These are phyloP conservation scores for Durusdinium trenchii DNA, from an alignment of 73 alveolate genomes.

Conservation along the genomic window DNA sequence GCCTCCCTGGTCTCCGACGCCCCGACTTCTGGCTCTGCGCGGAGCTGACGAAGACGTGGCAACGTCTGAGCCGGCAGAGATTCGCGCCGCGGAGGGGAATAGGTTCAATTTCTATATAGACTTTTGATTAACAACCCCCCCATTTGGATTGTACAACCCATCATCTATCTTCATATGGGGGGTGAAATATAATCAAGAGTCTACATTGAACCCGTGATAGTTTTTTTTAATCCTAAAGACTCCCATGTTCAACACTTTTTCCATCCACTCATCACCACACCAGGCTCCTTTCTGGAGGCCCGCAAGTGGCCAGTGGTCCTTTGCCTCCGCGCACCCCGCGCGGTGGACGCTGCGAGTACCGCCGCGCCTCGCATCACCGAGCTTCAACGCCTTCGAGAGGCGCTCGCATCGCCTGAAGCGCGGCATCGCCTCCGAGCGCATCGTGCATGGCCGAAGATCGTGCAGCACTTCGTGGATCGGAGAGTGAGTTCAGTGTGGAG, in stretches of 20 bases:
- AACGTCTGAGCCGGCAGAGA: background rate
- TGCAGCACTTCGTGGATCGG: slow-evolving; percentile 66
- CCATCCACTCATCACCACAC: too few species aligned
- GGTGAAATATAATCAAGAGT: too few species aligned
- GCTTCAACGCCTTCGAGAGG: slow-evolving; percentile 11
- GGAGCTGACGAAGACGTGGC: background rate
- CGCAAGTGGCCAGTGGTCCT: slow-evolving; percentile 75
- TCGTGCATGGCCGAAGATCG: slow-evolving; percentile 85
- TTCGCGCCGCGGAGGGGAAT: too few species aligned
- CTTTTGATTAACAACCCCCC: too few species aligned
- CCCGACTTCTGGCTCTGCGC: slow-evolving; percentile 50
- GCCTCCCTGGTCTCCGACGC: slow-evolving; percentile 73
- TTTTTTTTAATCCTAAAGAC: too few species aligned
- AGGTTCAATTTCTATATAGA: too few species aligned
- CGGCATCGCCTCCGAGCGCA: slow-evolving; percentile 50
- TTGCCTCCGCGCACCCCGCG: background rate
- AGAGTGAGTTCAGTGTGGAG: background rate
- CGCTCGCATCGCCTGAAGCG: slow-evolving; percentile 30
- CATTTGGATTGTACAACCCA: too few species aligned
- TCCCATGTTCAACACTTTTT: too few species aligned
- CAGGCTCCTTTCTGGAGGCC: slow-evolving; percentile 17
- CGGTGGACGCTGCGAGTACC: background rate
- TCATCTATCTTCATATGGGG: too few species aligned
- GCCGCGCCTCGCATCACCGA: background rate
- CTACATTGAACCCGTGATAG: too few species aligned